A percentile compares a stretch with the other conserved stretches of the same genome.
Conservation (phyloP, 2,329 filamentous ascomycete genomes). For the Bisporella sp. region DNA sequence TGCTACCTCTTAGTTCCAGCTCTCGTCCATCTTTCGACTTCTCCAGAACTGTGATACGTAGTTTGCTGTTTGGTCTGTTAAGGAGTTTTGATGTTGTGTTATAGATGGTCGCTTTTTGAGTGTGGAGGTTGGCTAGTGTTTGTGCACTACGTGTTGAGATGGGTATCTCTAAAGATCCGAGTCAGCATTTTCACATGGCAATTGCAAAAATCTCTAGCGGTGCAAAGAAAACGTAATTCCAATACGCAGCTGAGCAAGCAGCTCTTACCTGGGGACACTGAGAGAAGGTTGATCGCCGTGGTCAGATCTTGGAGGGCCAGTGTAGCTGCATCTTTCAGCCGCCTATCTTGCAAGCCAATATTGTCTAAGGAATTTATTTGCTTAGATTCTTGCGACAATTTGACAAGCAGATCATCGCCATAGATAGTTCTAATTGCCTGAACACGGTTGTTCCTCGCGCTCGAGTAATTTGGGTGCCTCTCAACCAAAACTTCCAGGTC, state of each 20-base stretch:
- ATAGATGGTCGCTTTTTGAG: not conserved
- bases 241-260: too few relatives aligned
- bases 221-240: too few relatives aligned
- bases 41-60: not conserved
- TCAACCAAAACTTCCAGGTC: slow-evolving; percentile 49
- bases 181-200: too few relatives aligned
- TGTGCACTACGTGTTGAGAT: not conserved
- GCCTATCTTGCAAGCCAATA: too few relatives aligned
- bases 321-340: not conserved
- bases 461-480: slow-evolving; percentile 59
- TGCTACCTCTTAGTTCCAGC: slow-evolving; percentile 28
- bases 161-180: not conserved
- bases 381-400: not conserved
- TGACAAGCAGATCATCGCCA: slow-evolving; percentile 31
- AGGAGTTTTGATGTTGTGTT: not conserved
- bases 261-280: too few relatives aligned
- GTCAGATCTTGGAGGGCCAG: not conserved
- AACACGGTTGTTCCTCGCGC: slow-evolving; percentile 67
- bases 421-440: slow-evolving; percentile 58
- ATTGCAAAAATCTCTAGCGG: too few relatives aligned
- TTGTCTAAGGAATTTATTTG: too few relatives aligned
- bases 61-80: not conserved
- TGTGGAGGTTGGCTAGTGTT: not conserved
- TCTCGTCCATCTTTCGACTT: not conserved
- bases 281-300: not conserved